Percentiles rank a stretch among this genome's conserved stretches.
These are phyloP conservation scores for Gnomoniopsis sp. DNA, from an alignment of 2,329 filamentous ascomycete genomes.

Conservation along the genomic window DNA sequence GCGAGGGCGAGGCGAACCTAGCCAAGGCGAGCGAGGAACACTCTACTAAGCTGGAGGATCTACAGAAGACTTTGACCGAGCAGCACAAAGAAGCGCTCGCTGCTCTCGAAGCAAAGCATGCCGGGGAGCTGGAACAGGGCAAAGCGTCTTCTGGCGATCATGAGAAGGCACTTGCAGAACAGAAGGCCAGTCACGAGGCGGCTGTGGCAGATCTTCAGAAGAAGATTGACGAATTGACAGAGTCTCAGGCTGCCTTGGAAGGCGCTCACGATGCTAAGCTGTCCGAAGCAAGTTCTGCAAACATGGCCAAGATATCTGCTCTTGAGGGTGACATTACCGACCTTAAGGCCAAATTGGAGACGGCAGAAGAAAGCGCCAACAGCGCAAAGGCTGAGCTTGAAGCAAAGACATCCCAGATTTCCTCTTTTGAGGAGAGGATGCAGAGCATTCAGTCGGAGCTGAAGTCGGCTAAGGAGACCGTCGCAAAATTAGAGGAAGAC, in stretches of 20 bases:
- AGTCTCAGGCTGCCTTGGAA: conserved; percentile 43
- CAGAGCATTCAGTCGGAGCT: conserved; percentile 45
- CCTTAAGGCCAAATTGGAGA: conserved; percentile 45
- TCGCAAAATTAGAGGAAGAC: conserved; percentile 46
- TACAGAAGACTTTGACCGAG: conserved; percentile 46
- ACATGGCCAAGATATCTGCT: conserved; percentile 41
- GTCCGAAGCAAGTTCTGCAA: conserved; percentile 42
- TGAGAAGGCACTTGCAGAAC: conserved; percentile 45
- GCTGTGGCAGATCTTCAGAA: conserved; percentile 47
- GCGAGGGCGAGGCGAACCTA: conserved; percentile 35
- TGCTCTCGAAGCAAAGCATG: conserved; percentile 51
- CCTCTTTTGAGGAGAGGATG: conserved; percentile 37
- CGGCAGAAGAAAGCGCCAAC: conserved; percentile 43
- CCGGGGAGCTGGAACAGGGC: conserved; percentile 45
- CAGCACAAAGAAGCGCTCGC: conserved; percentile 49
- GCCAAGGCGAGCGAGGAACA: conserved; percentile 44
- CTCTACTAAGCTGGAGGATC: conserved; percentile 43
- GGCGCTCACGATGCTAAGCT: conserved; percentile 41
- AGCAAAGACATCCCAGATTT: conserved; percentile 37
- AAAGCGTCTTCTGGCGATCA: conserved; percentile 42
- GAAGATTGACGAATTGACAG: conserved; percentile 51
- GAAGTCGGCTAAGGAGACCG: conserved; percentile 42
- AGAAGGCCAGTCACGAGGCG: conserved; percentile 48
- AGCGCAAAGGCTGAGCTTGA: conserved; percentile 42
- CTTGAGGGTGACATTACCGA: conserved; percentile 51